Evolutionary conservation across 495 filamentous ascomycete species (phyloP).

Genomic region (Neurospora sublineolata): DNA sequence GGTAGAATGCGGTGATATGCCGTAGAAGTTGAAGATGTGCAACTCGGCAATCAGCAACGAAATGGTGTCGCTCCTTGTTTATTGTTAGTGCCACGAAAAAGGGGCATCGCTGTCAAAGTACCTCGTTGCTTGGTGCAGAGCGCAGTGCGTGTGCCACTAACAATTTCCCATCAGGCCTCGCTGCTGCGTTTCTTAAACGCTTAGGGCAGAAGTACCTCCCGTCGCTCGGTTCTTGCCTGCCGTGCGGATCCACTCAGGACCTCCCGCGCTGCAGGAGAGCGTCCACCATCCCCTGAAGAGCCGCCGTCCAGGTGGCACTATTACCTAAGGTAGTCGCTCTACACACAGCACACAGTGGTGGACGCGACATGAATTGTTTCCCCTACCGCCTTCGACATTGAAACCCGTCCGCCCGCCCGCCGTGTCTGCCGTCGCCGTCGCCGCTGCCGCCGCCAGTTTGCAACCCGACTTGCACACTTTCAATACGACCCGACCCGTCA

Average conservation of each 20-base stretch:
- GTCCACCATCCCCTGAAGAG: background rate
- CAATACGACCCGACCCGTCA: conserved; percentile 17
- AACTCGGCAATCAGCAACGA: background rate
- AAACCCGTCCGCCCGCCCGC: background rate
- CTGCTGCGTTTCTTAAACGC: background rate
- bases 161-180: background rate
- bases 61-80: background rate
- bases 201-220: background rate
- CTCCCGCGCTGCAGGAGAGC: background rate
- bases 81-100: background rate
- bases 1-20: background rate
- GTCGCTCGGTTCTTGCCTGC: background rate
- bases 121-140: background rate
- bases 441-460: background rate
- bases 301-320: background rate
- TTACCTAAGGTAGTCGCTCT: background rate
- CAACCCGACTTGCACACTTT: background rate
- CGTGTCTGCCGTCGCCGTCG: background rate
- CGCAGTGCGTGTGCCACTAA: background rate
- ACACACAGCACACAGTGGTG: background rate
- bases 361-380: background rate
- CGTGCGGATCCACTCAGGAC: background rate
- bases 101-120: background rate
- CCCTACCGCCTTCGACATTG: background rate
- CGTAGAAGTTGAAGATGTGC: background rate